phyloP scores from a whole-genome alignment of 768 basidiomycete genomes.

The Termitomyces sp. region DNA sequence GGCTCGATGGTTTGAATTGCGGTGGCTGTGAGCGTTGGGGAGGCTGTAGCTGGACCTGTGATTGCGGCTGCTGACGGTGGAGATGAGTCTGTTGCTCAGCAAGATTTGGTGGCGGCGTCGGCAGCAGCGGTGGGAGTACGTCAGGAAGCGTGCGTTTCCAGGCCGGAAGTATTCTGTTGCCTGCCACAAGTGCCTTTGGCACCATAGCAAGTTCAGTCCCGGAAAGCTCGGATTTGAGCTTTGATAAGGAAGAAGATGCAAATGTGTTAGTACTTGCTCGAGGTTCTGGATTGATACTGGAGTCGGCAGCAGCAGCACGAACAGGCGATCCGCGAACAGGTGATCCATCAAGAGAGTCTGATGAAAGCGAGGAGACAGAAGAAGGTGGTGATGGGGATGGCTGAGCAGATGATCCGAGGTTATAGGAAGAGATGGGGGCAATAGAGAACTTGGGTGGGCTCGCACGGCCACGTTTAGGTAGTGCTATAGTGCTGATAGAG shows the following conservation, averaged over 20 bases:
- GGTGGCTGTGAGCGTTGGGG: not conserved
- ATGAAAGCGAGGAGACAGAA: not conserved
- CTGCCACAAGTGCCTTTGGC: slow-evolving; percentile 8
- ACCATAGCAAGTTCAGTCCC: not conserved
- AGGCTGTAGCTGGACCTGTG: slow-evolving; percentile 12
- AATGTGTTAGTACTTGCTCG: not conserved
- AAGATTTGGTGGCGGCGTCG: slow-evolving; percentile 17
- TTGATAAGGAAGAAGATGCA: slow-evolving; percentile 6
- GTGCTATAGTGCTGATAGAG: not conserved
- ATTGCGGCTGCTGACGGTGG: slow-evolving; percentile 1
- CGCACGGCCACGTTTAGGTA: slow-evolving; percentile 14
- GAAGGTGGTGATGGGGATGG: slow-evolving; percentile 11
- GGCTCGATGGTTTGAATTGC: not conserved
- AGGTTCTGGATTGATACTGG: not conserved
- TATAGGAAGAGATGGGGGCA: slow-evolving; percentile 15
- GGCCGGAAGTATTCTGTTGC: slow-evolving; percentile 33
- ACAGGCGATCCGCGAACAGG: slow-evolving; percentile 4
- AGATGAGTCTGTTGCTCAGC: slow-evolving; percentile 11
- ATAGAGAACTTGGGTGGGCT: slow-evolving; percentile 21
- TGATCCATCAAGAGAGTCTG: slow-evolving; percentile 10
- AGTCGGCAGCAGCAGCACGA: not conserved
- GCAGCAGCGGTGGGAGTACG: slow-evolving; percentile 22
- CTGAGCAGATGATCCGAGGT: slow-evolving; percentile 8
- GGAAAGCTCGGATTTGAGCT: slow-evolving; percentile 9
- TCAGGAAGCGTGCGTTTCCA: slow-evolving; percentile 37